These are phyloP conservation scores for Gymnopus androsaceus DNA, from an alignment of 1,284 basidiomycete species.

Conservation along the genomic window DNA sequence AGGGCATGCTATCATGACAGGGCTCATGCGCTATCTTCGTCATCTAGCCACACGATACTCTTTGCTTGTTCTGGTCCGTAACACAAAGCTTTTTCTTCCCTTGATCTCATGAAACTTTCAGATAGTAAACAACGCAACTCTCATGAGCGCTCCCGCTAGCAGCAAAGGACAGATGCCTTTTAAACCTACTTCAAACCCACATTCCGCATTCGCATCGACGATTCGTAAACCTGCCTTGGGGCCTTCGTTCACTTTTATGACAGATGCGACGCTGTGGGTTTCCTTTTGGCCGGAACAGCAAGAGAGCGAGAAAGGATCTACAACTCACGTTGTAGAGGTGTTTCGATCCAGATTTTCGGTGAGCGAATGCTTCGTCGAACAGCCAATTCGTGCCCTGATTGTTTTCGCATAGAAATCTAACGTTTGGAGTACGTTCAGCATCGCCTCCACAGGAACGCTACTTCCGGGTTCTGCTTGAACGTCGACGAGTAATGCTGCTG, in stretches of 20 bases:
- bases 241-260: constrained; percentile 70
- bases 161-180: constrained; percentile 28
- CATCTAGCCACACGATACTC: constrained; percentile 46
- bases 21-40: constrained; percentile 67
- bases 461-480: too few species aligned
- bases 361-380: constrained; percentile 21
- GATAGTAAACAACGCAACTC: constrained; percentile 49
- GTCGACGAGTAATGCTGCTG: too few species aligned
- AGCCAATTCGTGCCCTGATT: background rate
- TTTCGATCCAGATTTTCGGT: constrained; percentile 51
- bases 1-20: constrained; percentile 75
- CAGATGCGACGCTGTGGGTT: constrained; percentile 74
- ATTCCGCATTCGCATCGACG: constrained; percentile 40
- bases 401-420: background rate
- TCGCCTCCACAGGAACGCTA: background rate
- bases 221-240: constrained; percentile 70
- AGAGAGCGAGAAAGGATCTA: constrained; percentile 20
- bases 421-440: background rate
- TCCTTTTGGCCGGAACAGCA: constrained; percentile 27
- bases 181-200: constrained; percentile 35
- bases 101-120: constrained; percentile 21
- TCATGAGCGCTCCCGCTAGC: constrained; percentile 27
- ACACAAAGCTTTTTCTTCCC: background rate
- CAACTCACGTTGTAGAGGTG: constrained; percentile 37
- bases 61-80: constrained; percentile 54